Percentiles rank a stretch among this genome's conserved stretches.
Conservation (phyloP, 2,329 filamentous ascomycete genomes). For the Rasamsonia emersonii region DNA sequence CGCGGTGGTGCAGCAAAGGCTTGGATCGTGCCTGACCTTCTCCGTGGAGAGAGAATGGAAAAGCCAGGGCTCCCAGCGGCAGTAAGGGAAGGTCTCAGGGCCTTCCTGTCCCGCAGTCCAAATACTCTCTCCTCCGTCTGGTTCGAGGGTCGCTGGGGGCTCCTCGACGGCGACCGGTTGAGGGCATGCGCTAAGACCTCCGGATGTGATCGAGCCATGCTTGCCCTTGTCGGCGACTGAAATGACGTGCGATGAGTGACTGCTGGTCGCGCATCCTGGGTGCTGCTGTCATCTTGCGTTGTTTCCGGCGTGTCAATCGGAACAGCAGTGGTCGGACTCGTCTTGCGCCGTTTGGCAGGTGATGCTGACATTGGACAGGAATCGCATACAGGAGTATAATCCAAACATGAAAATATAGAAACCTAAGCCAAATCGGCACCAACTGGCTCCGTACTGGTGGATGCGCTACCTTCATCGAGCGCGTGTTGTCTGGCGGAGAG, state of each 20-base stretch:
- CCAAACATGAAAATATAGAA: too few relatives aligned
- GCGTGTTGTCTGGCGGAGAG: too few relatives aligned
- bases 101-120: constrained; percentile 29
- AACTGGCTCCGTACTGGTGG: background rate
- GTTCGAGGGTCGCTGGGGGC: constrained; percentile 16
- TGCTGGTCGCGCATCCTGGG: constrained; percentile 15
- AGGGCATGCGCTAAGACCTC: constrained; percentile 44
- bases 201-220: constrained; percentile 53
- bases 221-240: constrained; percentile 59
- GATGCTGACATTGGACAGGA: constrained; percentile 44
- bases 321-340: constrained; percentile 45
- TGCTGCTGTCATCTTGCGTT: constrained; percentile 15
- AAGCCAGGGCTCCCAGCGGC: constrained; percentile 18
- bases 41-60: constrained; percentile 16
- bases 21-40: constrained; percentile 22
- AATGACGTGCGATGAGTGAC: constrained; percentile 46
- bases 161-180: constrained; percentile 31
- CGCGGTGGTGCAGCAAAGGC: constrained; percentile 29
- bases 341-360: constrained; percentile 57
- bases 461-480: constrained; percentile 12
- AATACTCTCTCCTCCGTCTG: constrained; percentile 15
- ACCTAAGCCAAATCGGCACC: too few relatives aligned
- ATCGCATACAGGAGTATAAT: too few relatives aligned
- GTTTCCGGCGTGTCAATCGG: constrained; percentile 35
- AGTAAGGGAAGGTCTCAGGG: constrained; percentile 26